Evolutionary conservation across 345 rosid species (phyloP).

Genomic region (Stellera chamaejasme): DNA sequence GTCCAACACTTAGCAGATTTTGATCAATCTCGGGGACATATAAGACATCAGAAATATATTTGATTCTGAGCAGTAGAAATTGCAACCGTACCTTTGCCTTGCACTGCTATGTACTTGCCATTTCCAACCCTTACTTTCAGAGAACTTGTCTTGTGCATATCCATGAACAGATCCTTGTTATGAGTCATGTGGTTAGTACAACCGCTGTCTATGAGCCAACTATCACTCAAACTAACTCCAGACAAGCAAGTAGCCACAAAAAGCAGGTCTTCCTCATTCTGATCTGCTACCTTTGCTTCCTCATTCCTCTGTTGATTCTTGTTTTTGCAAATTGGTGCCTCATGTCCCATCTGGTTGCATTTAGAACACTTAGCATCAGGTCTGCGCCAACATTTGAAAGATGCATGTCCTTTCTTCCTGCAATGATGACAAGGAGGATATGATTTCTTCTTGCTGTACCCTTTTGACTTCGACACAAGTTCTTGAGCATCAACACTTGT

Average conservation of each 20-base stretch:
- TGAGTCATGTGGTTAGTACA: slow-evolving; percentile 5
- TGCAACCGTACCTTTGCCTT: not conserved
- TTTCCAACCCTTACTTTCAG: slow-evolving; percentile 1
- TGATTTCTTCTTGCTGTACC: too few relatives aligned
- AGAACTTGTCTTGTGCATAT: not conserved
- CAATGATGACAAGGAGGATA: too few relatives aligned
- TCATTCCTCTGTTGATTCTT: not conserved
- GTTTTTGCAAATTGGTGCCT: not conserved
- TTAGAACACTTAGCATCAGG: not conserved
- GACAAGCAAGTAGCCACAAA: too few relatives aligned
- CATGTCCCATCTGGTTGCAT: not conserved
- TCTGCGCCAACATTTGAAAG: too few relatives aligned
- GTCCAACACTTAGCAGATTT: too few relatives aligned
- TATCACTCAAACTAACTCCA: not conserved
- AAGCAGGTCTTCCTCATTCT: too few relatives aligned
- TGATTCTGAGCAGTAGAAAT: too few relatives aligned
- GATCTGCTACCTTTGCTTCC: not conserved
- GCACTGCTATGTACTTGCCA: not conserved
- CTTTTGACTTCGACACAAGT: too few relatives aligned
- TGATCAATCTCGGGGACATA: too few relatives aligned
- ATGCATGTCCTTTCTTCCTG: too few relatives aligned
- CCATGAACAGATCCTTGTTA: not conserved
- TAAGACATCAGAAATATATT: too few relatives aligned
- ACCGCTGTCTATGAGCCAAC: not conserved
- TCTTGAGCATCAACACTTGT: too few relatives aligned